Evolutionary conservation across 495 filamentous ascomycete species (phyloP).

Genomic region (Saxophila tyrrhenica): DNA sequence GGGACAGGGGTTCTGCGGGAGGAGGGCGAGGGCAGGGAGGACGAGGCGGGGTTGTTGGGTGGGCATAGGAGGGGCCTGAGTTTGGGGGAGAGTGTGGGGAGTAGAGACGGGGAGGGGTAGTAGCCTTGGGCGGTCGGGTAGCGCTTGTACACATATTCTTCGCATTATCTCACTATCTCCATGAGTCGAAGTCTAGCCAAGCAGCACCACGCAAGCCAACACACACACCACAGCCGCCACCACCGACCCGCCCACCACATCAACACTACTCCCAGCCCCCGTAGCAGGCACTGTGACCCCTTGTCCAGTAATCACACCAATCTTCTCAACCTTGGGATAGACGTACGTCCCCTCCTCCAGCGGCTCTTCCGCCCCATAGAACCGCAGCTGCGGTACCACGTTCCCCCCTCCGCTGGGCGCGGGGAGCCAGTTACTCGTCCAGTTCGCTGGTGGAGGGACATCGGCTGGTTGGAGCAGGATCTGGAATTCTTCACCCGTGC

Average conservation of each 20-base stretch:
- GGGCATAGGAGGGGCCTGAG: background rate
- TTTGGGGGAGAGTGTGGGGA: background rate
- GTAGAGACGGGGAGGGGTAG: background rate
- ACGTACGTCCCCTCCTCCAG: conserved; percentile 4
- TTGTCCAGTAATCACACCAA: background rate
- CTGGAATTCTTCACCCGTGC: conserved; percentile 7
- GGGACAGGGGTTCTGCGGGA: conserved; percentile 16
- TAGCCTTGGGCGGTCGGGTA: no score
- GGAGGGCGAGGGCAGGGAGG: conserved; percentile 10
- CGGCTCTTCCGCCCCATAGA: conserved; percentile 4
- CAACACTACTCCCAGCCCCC: no score
- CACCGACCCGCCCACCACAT: no score
- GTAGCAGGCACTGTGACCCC: no score
- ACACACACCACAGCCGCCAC: no score
- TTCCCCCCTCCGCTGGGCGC: conserved; percentile 8
- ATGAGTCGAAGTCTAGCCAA: no score
- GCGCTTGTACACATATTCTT: no score
- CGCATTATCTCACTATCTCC: no score
- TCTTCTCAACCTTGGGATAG: conserved; percentile 5
- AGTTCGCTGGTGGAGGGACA: conserved; percentile 26
- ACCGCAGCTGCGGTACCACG: conserved; percentile 5
- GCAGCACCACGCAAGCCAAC: no score
- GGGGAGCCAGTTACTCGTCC: conserved; percentile 26
- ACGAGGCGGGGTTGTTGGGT: conserved; percentile 15
- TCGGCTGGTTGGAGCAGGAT: conserved; percentile 26